These are phyloP conservation scores for Gyrodon lividus DNA, from an alignment of 768 basidiomycete species.

Conservation along the genomic window DNA sequence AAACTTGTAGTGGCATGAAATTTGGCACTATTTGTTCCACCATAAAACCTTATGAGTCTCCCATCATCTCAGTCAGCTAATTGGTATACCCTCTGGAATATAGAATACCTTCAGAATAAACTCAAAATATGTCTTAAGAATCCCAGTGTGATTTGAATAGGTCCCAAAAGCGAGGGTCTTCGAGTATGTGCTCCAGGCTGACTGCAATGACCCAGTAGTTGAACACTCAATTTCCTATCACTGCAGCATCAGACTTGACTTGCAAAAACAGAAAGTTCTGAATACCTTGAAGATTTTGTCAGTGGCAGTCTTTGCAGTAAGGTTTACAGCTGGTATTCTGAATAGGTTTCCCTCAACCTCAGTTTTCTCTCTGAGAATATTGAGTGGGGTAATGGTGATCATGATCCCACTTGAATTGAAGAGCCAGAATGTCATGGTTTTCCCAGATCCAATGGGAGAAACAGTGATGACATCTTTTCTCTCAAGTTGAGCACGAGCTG, in stretches of 20 bases:
- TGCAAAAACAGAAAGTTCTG: not conserved
- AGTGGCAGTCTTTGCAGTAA: slow-evolving; percentile 3
- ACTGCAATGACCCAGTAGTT: no score
- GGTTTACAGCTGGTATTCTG: slow-evolving; percentile 8
- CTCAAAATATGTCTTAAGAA: not conserved
- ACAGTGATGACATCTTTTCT: slow-evolving; percentile 7
- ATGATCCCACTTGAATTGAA: slow-evolving; percentile 10
- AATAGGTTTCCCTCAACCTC: not conserved
- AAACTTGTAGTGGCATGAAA: slow-evolving; percentile 3
- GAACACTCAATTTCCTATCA: no score
- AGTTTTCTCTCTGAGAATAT: slow-evolving; percentile 10
- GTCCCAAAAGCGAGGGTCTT: no score
- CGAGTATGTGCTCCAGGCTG: no score
- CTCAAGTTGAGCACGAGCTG: slow-evolving; percentile 1
- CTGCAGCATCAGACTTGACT: no score
- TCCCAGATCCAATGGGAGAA: slow-evolving; percentile 9
- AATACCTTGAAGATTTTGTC: slow-evolving; percentile 7
- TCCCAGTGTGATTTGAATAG: not conserved
- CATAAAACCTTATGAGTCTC: not conserved
- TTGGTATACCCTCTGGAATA: no score
- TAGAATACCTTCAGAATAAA: not conserved
- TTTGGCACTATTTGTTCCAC: slow-evolving; percentile 3
- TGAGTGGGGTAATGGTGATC: slow-evolving; percentile 12
- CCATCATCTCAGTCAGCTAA: not conserved
- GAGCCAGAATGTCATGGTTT: slow-evolving; percentile 9